Evolutionary conservation across 768 basidiomycete genomes (phyloP), one percentile per base, ranked within the genome.

Genomic region (Phylloporus sp.): DNA sequence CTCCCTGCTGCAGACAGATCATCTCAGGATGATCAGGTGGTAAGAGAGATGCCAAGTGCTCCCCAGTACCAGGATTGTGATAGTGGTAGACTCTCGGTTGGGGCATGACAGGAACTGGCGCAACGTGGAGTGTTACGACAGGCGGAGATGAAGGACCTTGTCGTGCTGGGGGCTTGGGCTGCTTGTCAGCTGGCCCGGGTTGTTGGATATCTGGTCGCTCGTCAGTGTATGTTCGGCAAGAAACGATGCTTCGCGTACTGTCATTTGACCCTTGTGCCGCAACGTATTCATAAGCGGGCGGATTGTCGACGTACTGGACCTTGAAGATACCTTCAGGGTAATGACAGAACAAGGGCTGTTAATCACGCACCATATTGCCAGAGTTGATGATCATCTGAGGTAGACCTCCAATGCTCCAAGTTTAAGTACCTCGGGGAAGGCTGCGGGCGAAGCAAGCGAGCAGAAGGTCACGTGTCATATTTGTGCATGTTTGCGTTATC

Each of bases 11-110:
- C n/a, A 92, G 68, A 60, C 91, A 93, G 26, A 87, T 59, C 90
- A 91, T 92, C 69, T 89, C 82, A 0, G 89, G 91, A 62, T 92
- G 85, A 52, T 80, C 74, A 1, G 91, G 91, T 0, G 90, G 85
- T 2, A 89, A 72, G 4, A 84, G 66, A 0, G 90, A 85, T 2
- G 80, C 73, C 26, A 86, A 54, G 18, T 74, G 72, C 41, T 86
- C 76, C 6, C 80, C 76, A 0, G 84, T 88, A 1, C 39, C 23
- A 2, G 86, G 84, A 65, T 87, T 81, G 48, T 78, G 67, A 65
- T 90, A 91, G 69, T 86, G 79, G 64, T 85, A 87, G 6, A 90
- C 74, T 4, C 71, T 76, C 8, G 84, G 81, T 40, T 74, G 59
- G 24, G 61, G 57, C 59, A 72, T 74, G 15, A 61, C 59, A 5